Conservation (phyloP, 2,329 filamentous ascomycete species). For the Xylariaceae sp. region DNA sequence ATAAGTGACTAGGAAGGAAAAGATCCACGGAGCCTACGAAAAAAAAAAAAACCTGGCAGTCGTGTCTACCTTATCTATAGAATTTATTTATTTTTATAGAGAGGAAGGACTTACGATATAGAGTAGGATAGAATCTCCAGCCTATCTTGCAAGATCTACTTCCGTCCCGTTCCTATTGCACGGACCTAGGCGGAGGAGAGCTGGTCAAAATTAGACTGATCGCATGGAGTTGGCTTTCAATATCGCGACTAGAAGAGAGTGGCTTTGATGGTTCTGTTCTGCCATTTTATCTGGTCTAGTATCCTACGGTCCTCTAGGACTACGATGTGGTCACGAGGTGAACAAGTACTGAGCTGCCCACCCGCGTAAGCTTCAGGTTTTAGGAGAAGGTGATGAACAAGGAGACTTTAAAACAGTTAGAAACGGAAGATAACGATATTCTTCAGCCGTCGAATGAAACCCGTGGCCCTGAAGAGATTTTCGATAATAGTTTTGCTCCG, state of each 20-base stretch:
- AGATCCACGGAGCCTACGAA: conserved; percentile 27
- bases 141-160: conserved; percentile 23
- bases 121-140: conserved; percentile 32
- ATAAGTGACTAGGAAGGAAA: conserved; percentile 22
- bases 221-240: not conserved
- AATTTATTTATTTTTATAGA: not conserved
- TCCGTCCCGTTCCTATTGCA: conserved; percentile 10
- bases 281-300: conserved; percentile 36
- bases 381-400: not conserved
- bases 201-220: not conserved
- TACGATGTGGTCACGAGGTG: conserved; percentile 37
- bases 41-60: conserved; percentile 5
- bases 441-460: conserved; percentile 26
- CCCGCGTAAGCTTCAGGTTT: not conserved
- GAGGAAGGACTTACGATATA: conserved; percentile 32
- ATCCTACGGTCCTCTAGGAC: conserved; percentile 35
- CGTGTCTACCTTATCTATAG: too few relatives aligned
- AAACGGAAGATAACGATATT: conserved; percentile 32
- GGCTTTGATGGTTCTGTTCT: conserved; percentile 30
- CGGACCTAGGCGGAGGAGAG: conserved; percentile 10
- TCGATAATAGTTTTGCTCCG: conserved; percentile 28
- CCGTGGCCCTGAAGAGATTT: conserved; percentile 29
- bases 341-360: conserved; percentile 32
- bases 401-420: conserved; percentile 27
- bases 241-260: conserved; percentile 25